Conservation (phyloP, 768 basidiomycete genomes). For the Kwoniella dejecticola region DNA sequence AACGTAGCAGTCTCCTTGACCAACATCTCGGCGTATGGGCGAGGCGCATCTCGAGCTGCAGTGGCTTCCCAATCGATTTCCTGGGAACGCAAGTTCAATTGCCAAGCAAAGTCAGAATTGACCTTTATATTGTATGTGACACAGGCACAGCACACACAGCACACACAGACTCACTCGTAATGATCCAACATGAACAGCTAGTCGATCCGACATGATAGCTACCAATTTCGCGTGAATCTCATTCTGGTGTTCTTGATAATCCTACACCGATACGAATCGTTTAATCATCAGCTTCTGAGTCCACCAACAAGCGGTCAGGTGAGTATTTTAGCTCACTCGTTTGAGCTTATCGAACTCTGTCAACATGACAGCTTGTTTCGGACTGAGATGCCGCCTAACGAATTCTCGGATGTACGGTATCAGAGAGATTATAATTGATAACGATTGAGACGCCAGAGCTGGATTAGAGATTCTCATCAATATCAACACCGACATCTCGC, state of each 20-base stretch:
- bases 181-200: constrained; percentile 78
- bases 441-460: constrained; percentile 94
- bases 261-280: constrained; percentile 59
- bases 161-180: constrained; percentile 71
- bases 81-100: constrained; percentile 56
- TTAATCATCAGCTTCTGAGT: too few relatives aligned
- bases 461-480: neutral
- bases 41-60: constrained; percentile 47
- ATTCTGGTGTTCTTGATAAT: constrained; percentile 98
- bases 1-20: constrained; percentile 93
- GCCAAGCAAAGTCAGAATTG: too few relatives aligned
- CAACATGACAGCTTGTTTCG: constrained; percentile 94
- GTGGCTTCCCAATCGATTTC: constrained; percentile 72
- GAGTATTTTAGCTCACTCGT: constrained; percentile 70
- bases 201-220: constrained; percentile 95
- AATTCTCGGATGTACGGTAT: constrained; percentile 95
- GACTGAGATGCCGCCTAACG: constrained; percentile 86
- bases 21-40: constrained; percentile 79
- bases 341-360: constrained; percentile 98
- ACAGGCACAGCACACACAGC: too few relatives aligned
- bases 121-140: too few relatives aligned
- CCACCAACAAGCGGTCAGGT: too few relatives aligned
- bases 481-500: neutral
- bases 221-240: constrained; percentile 98
- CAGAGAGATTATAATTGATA: constrained; percentile 89